Conservation (phyloP, 1,284 basidiomycete species). For the Tilletia setariae region DNA sequence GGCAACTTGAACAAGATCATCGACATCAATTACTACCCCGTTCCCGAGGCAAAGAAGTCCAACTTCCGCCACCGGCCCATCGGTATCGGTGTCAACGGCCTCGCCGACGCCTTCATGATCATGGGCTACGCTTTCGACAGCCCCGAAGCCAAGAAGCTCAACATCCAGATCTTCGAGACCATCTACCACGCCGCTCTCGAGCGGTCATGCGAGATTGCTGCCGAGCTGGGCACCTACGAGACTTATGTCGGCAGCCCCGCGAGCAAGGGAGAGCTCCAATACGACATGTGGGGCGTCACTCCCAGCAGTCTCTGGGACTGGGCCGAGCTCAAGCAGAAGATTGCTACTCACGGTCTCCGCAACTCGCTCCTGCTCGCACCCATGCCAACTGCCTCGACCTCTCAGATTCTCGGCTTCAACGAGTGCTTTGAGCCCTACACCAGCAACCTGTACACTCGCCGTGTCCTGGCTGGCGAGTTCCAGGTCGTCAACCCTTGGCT, state of each 20-base stretch:
- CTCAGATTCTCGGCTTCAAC: constrained; percentile 97
- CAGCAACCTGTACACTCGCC: constrained; percentile 96
- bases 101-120: constrained; percentile 97
- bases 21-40: constrained; percentile 87
- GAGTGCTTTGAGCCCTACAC: constrained; percentile 98
- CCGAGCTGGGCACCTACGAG: constrained; percentile 78
- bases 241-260: constrained; percentile 90
- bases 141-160: constrained; percentile 77
- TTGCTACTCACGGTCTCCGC: constrained; percentile 78
- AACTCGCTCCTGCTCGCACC: constrained; percentile 94
- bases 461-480: constrained; percentile 99
- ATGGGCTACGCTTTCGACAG: constrained; percentile 95
- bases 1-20: constrained; percentile 89
- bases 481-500: constrained; percentile 99
- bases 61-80: constrained; percentile 98
- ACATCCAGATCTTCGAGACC: constrained; percentile 96
- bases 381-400: constrained; percentile 98
- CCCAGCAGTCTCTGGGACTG: constrained; percentile 96
- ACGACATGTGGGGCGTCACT: constrained; percentile 89
- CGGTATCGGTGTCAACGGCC: constrained; percentile 95
- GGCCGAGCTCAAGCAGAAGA: constrained; percentile 79
- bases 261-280: constrained; percentile 83
- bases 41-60: constrained; percentile 81
- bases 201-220: constrained; percentile 84
- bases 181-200: constrained; percentile 96